phyloP scores from a whole-genome alignment of 768 basidiomycete species.

The Suillus subaureus region DNA sequence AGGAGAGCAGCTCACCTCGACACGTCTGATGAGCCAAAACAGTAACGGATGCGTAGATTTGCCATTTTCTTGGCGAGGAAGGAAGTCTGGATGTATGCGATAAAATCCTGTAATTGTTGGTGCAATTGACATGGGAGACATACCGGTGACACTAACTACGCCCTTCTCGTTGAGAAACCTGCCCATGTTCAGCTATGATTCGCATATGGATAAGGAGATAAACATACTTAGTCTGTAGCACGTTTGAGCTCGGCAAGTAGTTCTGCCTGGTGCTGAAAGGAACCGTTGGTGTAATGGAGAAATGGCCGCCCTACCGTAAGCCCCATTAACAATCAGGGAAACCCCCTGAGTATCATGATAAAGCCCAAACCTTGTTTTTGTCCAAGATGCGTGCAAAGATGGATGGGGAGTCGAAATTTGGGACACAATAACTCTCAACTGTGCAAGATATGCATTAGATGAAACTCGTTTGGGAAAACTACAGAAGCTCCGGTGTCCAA shows the following conservation, averaged over 20 bases:
- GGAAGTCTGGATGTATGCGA: conserved; percentile 55
- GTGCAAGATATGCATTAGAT: conserved; percentile 4
- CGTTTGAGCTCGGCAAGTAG: conserved; percentile 82
- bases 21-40: conserved; percentile 82
- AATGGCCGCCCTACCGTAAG: conserved; percentile 74
- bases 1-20: conserved; percentile 52
- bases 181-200: background rate
- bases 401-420: conserved; percentile 92
- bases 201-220: background rate
- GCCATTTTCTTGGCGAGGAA: conserved; percentile 60
- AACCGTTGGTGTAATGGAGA: conserved; percentile 77
- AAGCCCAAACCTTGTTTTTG: conserved; percentile 61
- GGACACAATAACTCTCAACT: conserved; percentile 94
- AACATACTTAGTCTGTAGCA: conserved; percentile 76
- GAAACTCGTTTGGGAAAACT: background rate
- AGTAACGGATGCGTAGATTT: conserved; percentile 62
- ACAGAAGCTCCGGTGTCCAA: conserved; percentile 1
- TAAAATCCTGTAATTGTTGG: conserved; percentile 5
- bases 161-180: conserved; percentile 86
- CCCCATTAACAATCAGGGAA: conserved; percentile 11
- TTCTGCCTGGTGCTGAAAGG: conserved; percentile 79
- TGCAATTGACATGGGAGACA: conserved; percentile 3
- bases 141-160: conserved; percentile 82
- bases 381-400: conserved; percentile 89
- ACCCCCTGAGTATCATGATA: background rate